These are phyloP conservation scores for Rhodosporidiobolus sp. DNA, from an alignment of 768 basidiomycete species.

Conservation along the genomic window DNA sequence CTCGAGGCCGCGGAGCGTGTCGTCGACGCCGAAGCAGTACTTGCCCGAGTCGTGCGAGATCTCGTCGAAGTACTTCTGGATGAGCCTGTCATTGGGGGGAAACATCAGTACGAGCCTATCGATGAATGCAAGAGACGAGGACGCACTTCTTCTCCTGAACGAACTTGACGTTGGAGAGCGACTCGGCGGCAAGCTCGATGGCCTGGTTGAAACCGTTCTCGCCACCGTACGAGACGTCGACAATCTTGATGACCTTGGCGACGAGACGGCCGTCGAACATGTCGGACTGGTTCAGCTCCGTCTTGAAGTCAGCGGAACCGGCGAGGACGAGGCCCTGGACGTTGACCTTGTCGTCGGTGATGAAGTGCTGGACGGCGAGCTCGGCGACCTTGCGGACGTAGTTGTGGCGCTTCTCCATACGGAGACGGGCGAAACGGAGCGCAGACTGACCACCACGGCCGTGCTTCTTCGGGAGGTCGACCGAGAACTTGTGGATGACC, in stretches of 20 bases:
- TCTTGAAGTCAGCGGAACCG: slow-evolving; percentile 98
- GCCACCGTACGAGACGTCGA: slow-evolving; percentile 97
- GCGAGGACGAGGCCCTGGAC: slow-evolving; percentile 93
- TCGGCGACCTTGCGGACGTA: slow-evolving; percentile 99
- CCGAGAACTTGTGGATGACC: slow-evolving; percentile 95
- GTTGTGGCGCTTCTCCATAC: slow-evolving; percentile 99
- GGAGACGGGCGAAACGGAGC: slow-evolving; percentile 97
- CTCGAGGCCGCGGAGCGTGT: slow-evolving; percentile 93
- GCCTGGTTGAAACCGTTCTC: slow-evolving; percentile 99
- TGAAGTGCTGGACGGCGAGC: slow-evolving; percentile 93
- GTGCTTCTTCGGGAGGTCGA: slow-evolving; percentile 99
- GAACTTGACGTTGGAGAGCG: slow-evolving; percentile 96
- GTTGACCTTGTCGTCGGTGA: slow-evolving; percentile 97
- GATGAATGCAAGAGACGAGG: neutral
- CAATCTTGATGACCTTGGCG: slow-evolving; percentile 93
- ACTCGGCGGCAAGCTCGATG: slow-evolving; percentile 93
- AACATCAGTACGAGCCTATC: too few species aligned
- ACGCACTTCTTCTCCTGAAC: slow-evolving; percentile 84
- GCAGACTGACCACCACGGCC: slow-evolving; percentile 99
- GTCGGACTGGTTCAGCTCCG: slow-evolving; percentile 90
- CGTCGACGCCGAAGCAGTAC: slow-evolving; percentile 96
- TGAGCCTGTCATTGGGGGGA: too few species aligned
- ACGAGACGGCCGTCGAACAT: slow-evolving; percentile 87
- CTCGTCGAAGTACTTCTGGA: slow-evolving; percentile 98
- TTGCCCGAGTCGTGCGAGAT: slow-evolving; percentile 95